A percentile compares a stretch with the other conserved stretches of the same genome.
Conservation (phyloP, 2,329 filamentous ascomycete species). For the Colletotrichum aenigma region DNA sequence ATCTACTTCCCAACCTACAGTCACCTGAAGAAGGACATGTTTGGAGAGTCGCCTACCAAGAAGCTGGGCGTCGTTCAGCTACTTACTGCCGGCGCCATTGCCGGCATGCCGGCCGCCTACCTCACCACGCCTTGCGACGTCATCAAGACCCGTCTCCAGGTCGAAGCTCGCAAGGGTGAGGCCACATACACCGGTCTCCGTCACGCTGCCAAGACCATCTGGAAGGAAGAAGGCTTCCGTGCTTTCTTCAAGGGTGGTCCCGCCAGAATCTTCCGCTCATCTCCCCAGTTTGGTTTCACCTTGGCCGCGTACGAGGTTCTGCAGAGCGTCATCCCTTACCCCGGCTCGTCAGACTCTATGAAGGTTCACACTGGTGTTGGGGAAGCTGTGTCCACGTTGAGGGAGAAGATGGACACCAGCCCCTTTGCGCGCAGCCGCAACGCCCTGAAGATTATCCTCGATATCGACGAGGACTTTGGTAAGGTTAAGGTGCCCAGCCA, state of each 20-base stretch:
- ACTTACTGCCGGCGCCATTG: slow-evolving; percentile 91
- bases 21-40: slow-evolving; percentile 92
- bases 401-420: slow-evolving; percentile 61
- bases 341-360: slow-evolving; percentile 63
- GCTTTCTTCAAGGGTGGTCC: slow-evolving; percentile 99
- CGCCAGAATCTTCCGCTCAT: slow-evolving; percentile 91
- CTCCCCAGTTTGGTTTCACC: slow-evolving; percentile 97
- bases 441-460: slow-evolving; percentile 92
- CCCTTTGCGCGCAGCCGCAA: slow-evolving; percentile 74
- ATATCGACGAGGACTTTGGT: slow-evolving; percentile 93
- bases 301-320: slow-evolving; percentile 94
- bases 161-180: slow-evolving; percentile 96
- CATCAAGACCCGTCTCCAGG: slow-evolving; percentile 98
- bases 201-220: slow-evolving; percentile 84
- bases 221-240: slow-evolving; percentile 88
- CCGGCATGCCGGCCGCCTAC: slow-evolving; percentile 90
- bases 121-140: slow-evolving; percentile 97
- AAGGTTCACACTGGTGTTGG: slow-evolving; percentile 62
- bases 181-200: slow-evolving; percentile 84
- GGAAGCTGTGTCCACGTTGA: slow-evolving; percentile 67
- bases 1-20: slow-evolving; percentile 99
- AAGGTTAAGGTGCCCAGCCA: slow-evolving; percentile 65
- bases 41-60: slow-evolving; percentile 86
- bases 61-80: slow-evolving; percentile 91
- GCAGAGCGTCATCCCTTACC: slow-evolving; percentile 80